Base-by-base conservation (phyloP, 306 rosid species). In the Glycine tomentella region DNA sequence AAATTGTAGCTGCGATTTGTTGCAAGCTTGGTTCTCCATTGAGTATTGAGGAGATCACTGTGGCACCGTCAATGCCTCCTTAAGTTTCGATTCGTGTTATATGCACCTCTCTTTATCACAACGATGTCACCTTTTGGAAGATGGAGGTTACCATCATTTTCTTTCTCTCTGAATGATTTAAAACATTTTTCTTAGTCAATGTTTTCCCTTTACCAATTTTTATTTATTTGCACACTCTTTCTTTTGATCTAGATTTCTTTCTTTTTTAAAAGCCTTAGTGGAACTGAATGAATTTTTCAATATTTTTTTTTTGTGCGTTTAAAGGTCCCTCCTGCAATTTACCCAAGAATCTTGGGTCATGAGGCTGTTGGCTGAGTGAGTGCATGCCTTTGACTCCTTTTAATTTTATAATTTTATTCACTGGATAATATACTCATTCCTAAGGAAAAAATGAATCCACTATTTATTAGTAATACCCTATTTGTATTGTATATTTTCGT, bases 311-410 rank as follows among this genome's bases (percentile, higher is more conserved):
- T 58, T 59, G 20, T 31, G 5, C 3, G 40, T 68, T 57, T 72
- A 55, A 76, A 94, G 97, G 97, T 72, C 0, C 87, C 88, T 79
- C 95, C 91, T 55, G 95, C 76, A 71, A 68, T 91, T 72, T 65
- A 67, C 46, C 99, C 94, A n/a, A 88, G 92, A 80, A 95, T 95
- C 84, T 58, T 95, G 8, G 97, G 97, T 62, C 97, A 95, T 55
- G 97, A 95, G 80, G 97, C 97, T 15, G 61, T 95, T 57, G 97
- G 99, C 97, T 89, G 68, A 86, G 88, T 89, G 63, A 86, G 87
- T 50, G 2, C 44, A 45, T 76, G 13, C 6, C 15, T 69, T 34
- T 13, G 3, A 38, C 5, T 40, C 4, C 3, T 8, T 12, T 15
- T 34, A 2, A 5, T 79, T 65, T 45, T 9, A 3, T 14, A 3